Evolutionary conservation across 2,329 filamentous ascomycete species (phyloP), one percentile per base, ranked within the genome.

Genomic region (Fusarium palustre): DNA sequence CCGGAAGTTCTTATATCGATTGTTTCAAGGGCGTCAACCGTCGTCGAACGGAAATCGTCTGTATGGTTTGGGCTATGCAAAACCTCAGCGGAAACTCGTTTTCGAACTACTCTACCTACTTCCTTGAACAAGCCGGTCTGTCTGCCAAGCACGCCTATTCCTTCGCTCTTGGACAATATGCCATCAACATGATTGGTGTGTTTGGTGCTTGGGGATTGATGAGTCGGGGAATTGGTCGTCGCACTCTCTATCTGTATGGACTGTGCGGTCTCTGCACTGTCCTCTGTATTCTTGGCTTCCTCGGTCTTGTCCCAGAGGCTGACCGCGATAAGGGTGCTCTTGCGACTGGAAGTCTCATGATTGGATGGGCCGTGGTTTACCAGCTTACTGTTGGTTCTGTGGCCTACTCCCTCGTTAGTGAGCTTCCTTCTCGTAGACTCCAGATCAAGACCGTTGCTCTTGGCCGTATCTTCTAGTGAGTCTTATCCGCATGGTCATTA

Each of bases 371-470:
- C 1, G 82, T 96, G 34, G 87, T 91, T 72, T 97, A 97, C 79
- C 92, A 97, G 77, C 84, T 95, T 43, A 92, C 92, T 0, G 93
- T 97, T 49, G 94, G 94, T 33, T 96, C 94, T 0, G 93, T 97
- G 8, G 93, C 91, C 79, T 97, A 97, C 80, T 96, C 93, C 0
- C 87, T 97, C 16, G 94, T 97, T 5, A 88, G 92, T 1, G 94
- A 97, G 78, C 81, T 97, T 25, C 94, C 93, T 0, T 93, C 93
- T 0, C 88, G 92, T 9, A 87, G 94, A 2, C 85, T 97, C 22
- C 91, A 94, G 76, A 94, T 97, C 82, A 97, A 97, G 83, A 97
- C 94, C 0, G 91, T 97, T 16, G 94, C 96, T 1, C 86, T 97
- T 2, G 93, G 92, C 2, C 91, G 94, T 55, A 92, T 93, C 70